Evolutionary conservation across 2,329 filamentous ascomycete species (phyloP), one percentile per base, ranked within the genome.

Genomic region (Aspergillus fructus): DNA sequence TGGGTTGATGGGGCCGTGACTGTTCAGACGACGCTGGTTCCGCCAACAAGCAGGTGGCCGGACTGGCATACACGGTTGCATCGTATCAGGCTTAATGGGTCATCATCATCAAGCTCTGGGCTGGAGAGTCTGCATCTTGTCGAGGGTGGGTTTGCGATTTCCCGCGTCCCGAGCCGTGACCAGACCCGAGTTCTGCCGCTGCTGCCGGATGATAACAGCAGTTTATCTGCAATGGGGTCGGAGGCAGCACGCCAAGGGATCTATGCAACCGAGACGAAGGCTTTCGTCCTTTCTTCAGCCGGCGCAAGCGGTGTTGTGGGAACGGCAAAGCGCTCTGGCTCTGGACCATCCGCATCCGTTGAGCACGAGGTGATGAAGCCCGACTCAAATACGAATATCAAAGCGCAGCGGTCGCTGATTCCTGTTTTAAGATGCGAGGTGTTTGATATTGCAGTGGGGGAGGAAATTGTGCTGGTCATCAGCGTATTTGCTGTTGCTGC

Each of bases 21-120:
- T 13, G 59, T 74, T 5, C 33, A 62, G 42, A 74, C 70, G 11
- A 69, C 64, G 0, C 61, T 74, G 5, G 59, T 73, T 12, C 66
- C 71, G 13, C 68, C 70, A 3, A 62, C 61, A n/a, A 56, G 56
- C 27, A 48, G 59, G 3, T 71, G 68, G 68, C 69, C 68, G 13
- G 67, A 71, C 43, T 74, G 71, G 71, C 71, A 74, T 57, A 53
- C 70, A 1, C 60, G 71, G 8, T 48, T 71, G 21, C 71, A 73
- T 53, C 55, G 56, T 11, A 65, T 71, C 8, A 49, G 27, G 12
- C 8, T 43, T 13, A 30, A 24, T 5, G 9, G 27, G 23, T 24
- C 23, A 24, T 24, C 23, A 24, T 24, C 23, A 24, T 24, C 23
- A 47, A 23, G 15, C 2, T 5, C 5, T 15, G 34, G 15, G 27